Base-by-base conservation (phyloP, 345 rosid genomes). In the Eucalyptus regnans region DNA sequence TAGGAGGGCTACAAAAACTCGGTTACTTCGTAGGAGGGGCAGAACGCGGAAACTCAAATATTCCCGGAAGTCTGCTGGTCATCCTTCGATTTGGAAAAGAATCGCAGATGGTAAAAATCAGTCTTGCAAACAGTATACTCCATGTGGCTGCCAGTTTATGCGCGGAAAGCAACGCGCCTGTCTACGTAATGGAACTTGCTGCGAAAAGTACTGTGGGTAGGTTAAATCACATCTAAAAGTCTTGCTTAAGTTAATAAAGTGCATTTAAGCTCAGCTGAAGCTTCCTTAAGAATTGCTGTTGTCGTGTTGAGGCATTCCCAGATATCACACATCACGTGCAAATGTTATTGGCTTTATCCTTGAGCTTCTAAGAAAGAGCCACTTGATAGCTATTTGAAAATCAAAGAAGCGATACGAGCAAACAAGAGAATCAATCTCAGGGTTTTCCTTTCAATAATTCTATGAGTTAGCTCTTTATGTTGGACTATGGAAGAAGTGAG, bases 171-270 rank as follows among this genome's bases (percentile, higher is more conserved):
- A 95, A 60, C 96, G 99, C 90, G 86, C 95, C 84, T 98, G 99
- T 92, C 92, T 91, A 86, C 68, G 92, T 84, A 94, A 91, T 88
- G 96, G 94, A 89, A 96, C 98, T 87, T 97, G 98, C 92, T 98
- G 99, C 88, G 99, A 97, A 89, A 97, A 97, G 90, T 97, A 95
- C 87, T 97, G 99, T 81, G 99, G 99, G 99, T 97, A 96, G 48
- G 84, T 76, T 76, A 76, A 76, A 76, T 41, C 15, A 37, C 27
- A 37, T 76, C 48, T 76, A 41, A 76, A 76, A 76, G 48, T 76
- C 48, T 76, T 22, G 48, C 84, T 76, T 76, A 22, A 41, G 84
- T 41, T 37, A 48, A 76, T 76, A 11, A 11, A 20, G 48, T 20
- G 29, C 8, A 25, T 76, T 76, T 37, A 37, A 37, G 83, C 83